Percentiles rank a stretch among this genome's conserved stretches.
Evolutionary conservation across 2,329 filamentous ascomycete species (phyloP).

Genomic region (Fusarium domesticum): DNA sequence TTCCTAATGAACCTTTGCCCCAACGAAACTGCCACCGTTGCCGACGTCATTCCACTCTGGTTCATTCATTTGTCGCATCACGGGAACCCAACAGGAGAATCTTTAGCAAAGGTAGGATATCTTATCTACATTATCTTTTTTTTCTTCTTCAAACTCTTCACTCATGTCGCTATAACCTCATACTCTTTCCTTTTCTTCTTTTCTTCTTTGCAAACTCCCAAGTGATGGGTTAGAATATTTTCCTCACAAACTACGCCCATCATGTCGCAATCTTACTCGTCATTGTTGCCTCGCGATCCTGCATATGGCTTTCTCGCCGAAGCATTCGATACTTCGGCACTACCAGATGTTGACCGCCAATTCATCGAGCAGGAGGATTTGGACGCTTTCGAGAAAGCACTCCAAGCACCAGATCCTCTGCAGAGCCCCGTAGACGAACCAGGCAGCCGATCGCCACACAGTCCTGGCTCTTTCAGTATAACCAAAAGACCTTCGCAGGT

Average conservation of each 20-base stretch:
- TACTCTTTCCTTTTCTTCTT: no score
- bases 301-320: conserved; percentile 58
- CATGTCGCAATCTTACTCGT: conserved; percentile 27
- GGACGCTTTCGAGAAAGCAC: conserved; percentile 73
- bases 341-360: conserved; percentile 78
- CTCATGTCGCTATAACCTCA: no score
- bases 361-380: conserved; percentile 74
- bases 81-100: conserved; percentile 23
- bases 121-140: no score
- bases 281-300: conserved; percentile 27
- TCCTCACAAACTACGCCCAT: conserved; percentile 6
- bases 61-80: conserved; percentile 20
- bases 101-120: no score
- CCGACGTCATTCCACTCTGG: conserved; percentile 28
- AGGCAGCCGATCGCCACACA: conserved; percentile 42
- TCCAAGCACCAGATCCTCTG: conserved; percentile 75
- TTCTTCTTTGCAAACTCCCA: conserved; percentile 3
- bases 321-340: conserved; percentile 63
- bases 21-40: conserved; percentile 25
- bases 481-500: conserved; percentile 42
- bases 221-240: conserved; percentile 18
- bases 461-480: conserved; percentile 40
- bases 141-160: no score
- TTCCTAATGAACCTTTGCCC: conserved; percentile 17
- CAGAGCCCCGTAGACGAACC: conserved; percentile 58